Percentiles rank a stretch among this genome's conserved stretches.
phyloP scores from a whole-genome alignment of 495 filamentous ascomycete species.

The Evernia prunastri region DNA sequence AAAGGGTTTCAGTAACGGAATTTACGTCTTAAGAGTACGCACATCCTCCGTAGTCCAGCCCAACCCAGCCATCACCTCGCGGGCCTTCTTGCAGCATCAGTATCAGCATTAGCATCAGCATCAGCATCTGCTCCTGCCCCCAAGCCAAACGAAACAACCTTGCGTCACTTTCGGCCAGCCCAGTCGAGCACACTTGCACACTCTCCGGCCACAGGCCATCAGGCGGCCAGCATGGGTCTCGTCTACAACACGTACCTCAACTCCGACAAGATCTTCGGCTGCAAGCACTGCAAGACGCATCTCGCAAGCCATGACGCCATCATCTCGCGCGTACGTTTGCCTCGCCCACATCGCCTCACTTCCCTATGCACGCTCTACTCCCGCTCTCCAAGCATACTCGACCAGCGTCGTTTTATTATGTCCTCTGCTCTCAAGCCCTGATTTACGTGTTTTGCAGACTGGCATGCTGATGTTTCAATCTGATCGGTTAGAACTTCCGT shows the following conservation, averaged over 20 bases:
- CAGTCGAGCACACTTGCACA: background rate
- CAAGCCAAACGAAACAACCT: background rate
- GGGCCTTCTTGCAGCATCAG: background rate
- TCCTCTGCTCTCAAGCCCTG: background rate
- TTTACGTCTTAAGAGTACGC: too few species aligned
- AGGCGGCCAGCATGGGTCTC: slow-evolving; percentile 67
- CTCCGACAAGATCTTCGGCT: slow-evolving; percentile 85
- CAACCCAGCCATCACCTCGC: background rate
- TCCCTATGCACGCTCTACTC: slow-evolving; percentile 17
- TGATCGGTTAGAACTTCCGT: slow-evolving; percentile 74
- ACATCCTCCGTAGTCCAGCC: too few species aligned
- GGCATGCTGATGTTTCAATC: background rate
- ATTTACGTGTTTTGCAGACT: background rate
- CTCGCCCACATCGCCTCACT: slow-evolving; percentile 1
- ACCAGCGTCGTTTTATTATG: too few species aligned
- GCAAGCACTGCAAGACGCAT: slow-evolving; percentile 93
- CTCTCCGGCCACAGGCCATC: background rate
- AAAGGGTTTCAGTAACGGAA: background rate
- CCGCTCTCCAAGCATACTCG: slow-evolving; percentile 12
- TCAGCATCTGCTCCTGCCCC: background rate
- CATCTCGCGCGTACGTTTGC: slow-evolving; percentile 69
- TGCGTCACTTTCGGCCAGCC: background rate
- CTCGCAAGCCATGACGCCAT: slow-evolving; percentile 93
- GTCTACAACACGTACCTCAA: slow-evolving; percentile 94
- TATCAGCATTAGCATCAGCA: background rate